Conservation (phyloP, 2,329 filamentous ascomycete genomes). For the Ophiostoma pallidulum region DNA sequence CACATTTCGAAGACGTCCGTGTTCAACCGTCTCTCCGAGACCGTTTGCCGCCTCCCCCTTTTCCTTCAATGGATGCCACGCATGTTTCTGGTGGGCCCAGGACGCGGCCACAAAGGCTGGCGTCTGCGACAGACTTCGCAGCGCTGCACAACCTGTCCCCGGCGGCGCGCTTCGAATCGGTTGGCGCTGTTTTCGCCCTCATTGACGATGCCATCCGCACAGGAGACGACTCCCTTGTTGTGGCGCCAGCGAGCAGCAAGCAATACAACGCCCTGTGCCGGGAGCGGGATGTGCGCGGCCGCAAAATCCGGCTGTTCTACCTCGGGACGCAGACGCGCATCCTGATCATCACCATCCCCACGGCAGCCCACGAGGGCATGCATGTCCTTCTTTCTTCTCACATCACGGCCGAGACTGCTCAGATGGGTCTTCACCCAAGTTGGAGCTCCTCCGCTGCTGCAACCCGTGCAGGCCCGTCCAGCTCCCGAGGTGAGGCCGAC, state of each 20-base stretch:
- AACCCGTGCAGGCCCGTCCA: background rate
- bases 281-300: background rate
- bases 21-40: too few species aligned
- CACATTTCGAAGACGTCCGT: too few species aligned
- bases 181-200: background rate
- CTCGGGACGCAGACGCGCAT: background rate
- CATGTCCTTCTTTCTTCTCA: background rate
- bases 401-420: background rate
- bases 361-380: background rate
- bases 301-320: background rate
- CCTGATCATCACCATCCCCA: background rate
- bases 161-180: background rate
- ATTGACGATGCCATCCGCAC: background rate
- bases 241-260: background rate
- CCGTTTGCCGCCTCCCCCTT: too few species aligned
- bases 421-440: background rate
- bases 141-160: background rate
- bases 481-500: background rate
- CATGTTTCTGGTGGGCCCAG: background rate
- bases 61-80: background rate
- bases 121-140: background rate
- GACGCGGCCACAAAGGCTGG: background rate
- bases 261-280: background rate
- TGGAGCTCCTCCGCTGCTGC: background rate
- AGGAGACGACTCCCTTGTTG: background rate